These are phyloP conservation scores for Cyclotella kingstonii DNA, from an alignment of 108 stramenopile species.

Conservation along the genomic window DNA sequence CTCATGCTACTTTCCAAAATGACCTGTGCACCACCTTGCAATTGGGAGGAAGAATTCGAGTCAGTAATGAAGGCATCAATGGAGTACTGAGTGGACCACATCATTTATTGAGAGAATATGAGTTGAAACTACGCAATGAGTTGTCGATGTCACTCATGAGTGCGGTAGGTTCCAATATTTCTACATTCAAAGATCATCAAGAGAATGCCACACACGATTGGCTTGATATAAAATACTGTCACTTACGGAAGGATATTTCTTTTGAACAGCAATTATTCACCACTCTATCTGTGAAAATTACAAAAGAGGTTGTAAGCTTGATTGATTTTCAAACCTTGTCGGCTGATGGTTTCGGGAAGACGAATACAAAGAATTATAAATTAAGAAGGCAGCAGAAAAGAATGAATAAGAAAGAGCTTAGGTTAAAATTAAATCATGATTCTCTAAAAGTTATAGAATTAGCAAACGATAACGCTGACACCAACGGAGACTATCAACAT, in stretches of 20 bases:
- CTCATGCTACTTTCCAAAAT: conserved; percentile 53
- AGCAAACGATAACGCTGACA: no score
- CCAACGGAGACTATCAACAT: no score
- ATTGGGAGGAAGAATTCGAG: conserved; percentile 69
- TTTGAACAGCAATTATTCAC: conserved; percentile 62
- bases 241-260: conserved; percentile 59
- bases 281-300: conserved; percentile 56
- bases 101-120: conserved; percentile 48
- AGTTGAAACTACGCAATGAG: conserved; percentile 33
- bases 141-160: conserved; percentile 12
- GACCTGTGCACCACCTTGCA: conserved; percentile 34
- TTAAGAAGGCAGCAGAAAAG: conserved; percentile 30
- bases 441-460: background rate
- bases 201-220: conserved; percentile 15
- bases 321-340: conserved; percentile 39
- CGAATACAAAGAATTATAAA: conserved; percentile 19
- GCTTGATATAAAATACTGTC: conserved; percentile 78
- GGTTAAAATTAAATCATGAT: background rate
- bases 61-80: conserved; percentile 75
- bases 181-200: background rate
- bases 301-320: conserved; percentile 70
- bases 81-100: conserved; percentile 68
- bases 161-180: background rate
- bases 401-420: conserved; percentile 15
- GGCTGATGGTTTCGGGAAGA: conserved; percentile 3